Base-by-base conservation (phyloP, 2,329 filamentous ascomycete species). In the Fusarium sp. region DNA sequence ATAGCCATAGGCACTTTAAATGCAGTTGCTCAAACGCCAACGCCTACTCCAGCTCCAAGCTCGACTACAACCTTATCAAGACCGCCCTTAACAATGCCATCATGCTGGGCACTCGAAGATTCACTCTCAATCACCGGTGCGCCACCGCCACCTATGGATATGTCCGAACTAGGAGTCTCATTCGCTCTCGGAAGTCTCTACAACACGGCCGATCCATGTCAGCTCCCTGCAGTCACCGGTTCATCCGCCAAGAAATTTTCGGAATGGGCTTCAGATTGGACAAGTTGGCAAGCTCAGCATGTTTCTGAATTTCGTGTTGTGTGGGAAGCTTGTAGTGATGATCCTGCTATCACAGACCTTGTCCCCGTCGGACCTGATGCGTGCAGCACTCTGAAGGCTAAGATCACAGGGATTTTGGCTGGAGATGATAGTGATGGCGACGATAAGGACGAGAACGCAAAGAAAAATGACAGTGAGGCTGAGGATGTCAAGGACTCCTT, bases 111-210 rank as follows among this genome's bases (percentile, higher is more conserved):
- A 4, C 15, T 59, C 6, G 3, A 2, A 1, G 30, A 59, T 8
- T 59, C 51, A 1, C n/a, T 59, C 6, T 12, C 51, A 8, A 34
- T 59, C 0, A 40, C 51, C 3, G 51, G 28, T 6, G 20, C 26
- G 2, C 51, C 41, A 2, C 15, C 11, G 4, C 51, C 41, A 4
- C 57, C 57, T 1, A 40, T 40, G 34, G 51, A 46, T 3, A 57
- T 59, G 51, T 57, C 57, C 0, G 57, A 59, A 13, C 34, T 59
- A 4, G 57, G 12, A 2, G 41, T 59, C 4, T 59, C 51, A 1
- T 59, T 59, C 7, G 57, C 51, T 16, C 41, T 59, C 2, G 51
- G 57, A 36, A 59, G 50, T 30, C 51, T 59, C 10, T 57, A 46
- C 9, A 59, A 57, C 6, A 47, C 34, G 0, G 41, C 37, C 3